Base-by-base conservation (phyloP, 768 basidiomycete genomes). In the Suillus brevipes region DNA sequence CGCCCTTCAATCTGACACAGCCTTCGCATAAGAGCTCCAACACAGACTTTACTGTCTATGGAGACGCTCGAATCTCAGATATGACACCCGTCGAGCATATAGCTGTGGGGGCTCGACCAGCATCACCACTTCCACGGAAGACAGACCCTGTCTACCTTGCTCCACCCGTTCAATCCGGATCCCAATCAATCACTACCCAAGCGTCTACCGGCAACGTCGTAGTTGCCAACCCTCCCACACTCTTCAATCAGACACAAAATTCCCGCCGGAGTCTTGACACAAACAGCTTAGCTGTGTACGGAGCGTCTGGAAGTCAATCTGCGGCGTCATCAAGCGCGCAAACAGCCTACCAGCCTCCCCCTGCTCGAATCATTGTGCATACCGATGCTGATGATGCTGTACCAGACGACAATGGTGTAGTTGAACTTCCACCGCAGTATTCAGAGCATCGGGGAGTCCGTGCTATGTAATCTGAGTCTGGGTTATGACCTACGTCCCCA, bases 381-480 rank as follows among this genome's bases (percentile, higher is more conserved):
- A 88, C 86, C 3, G 91, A 91, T 72, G 83, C 82, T 9, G 89
- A 89, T 61, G 90, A 91, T 69, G 75, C 70, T 13, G 77, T 84
- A 5, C 40, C 58, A 28, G 78, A 79, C 63, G 81, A 77, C 25
- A 77, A 83, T 13, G 89, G 81, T 5, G 77, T 90, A 20, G 81
- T 91, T 7, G 90, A 92, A 75, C 81, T 91, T n/a, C 91, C 91
- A 31, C 90, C 90, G 18, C 86, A 86, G 72, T 92, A 92, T 71
- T 81, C 82, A 28, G 87, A 85, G 64, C 78, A 83, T 40, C 82
- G 81, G 20, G 71, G 71, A 56, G 61, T 71, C 43, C 14, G 6
- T 49, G 34, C 40, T 36, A 14, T 9, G 31, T 43, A 34, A 50
- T 18, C 61, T 23, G 64, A 4, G 52, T 53, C 40, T 28, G 57